Conservation (phyloP, 139 green algal species). For the Micractinium sp. region DNA sequence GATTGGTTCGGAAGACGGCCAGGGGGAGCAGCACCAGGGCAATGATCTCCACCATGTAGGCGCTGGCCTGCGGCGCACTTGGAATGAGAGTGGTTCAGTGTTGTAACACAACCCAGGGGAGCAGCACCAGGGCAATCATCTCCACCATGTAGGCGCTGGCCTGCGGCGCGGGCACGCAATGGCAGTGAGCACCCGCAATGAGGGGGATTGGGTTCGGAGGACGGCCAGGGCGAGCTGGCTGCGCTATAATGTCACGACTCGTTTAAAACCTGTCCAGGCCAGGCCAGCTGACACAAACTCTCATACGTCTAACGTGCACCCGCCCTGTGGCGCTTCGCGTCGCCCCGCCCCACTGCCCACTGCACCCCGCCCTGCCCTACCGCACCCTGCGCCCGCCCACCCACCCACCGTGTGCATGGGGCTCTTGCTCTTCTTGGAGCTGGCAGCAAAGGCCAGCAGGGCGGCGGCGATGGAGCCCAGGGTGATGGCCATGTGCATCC, state of each 20-base stretch:
- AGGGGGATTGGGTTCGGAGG: no score
- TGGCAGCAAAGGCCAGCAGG: slow-evolving; percentile 77
- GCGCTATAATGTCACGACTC: no score
- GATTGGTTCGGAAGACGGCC: no score
- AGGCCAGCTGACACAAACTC: no score
- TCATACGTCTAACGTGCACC: no score
- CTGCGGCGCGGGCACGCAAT: background rate
- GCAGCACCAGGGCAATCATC: slow-evolving; percentile 87
- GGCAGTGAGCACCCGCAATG: no score
- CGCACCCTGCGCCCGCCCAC: no score
- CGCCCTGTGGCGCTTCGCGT: background rate
- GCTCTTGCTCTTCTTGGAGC: slow-evolving; percentile 25
- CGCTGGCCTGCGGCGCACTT: background rate
- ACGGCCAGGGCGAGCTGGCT: no score
- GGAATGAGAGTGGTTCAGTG: no score
- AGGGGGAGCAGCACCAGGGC: slow-evolving; percentile 89
- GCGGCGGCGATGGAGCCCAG: slow-evolving; percentile 81
- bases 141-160: slow-evolving; percentile 62
- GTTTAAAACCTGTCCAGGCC: no score
- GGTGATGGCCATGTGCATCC: slow-evolving; percentile 95
- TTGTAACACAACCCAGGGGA: slow-evolving; percentile 79
- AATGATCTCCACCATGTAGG: slow-evolving; percentile 79
- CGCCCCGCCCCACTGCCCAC: background rate
- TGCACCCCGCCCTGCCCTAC: background rate
- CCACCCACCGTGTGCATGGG: slow-evolving; percentile 35